phyloP scores from a whole-genome alignment of 306 rosid genomes.

The Cyamopsis tetragonoloba region DNA sequence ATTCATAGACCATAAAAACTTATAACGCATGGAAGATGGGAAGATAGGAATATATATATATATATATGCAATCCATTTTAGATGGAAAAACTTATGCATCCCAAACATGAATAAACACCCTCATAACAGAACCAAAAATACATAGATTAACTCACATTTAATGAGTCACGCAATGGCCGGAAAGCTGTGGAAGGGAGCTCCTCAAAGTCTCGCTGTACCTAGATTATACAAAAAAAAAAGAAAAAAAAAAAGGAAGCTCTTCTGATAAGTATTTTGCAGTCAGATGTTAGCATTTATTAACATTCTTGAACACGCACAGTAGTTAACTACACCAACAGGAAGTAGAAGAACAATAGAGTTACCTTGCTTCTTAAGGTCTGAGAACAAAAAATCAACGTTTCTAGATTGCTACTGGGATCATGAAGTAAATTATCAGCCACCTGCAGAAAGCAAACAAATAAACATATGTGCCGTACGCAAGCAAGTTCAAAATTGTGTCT shows the following conservation, averaged over 20 bases:
- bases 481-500: constrained; percentile 15
- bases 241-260: constrained; percentile 5
- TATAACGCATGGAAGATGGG: neutral
- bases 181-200: constrained; percentile 95
- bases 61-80: neutral
- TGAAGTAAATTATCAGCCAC: constrained; percentile 99
- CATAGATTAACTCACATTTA: constrained; percentile 74
- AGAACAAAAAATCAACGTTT: constrained; percentile 94
- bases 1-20: neutral
- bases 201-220: constrained; percentile 98
- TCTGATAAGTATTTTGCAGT: neutral
- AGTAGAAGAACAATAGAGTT: constrained; percentile 10
- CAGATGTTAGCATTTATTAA: constrained; percentile 8
- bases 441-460: constrained; percentile 33
- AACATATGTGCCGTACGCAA: neutral
- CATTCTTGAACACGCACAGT: neutral
- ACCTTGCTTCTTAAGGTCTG: constrained; percentile 99
- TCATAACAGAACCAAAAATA: neutral
- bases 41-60: neutral
- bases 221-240: constrained; percentile 25
- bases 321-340: neutral
- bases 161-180: constrained; percentile 88
- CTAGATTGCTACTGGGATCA: constrained; percentile 88
- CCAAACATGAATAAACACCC: neutral
- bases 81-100: neutral